phyloP scores from a whole-genome alignment of 1,139 yeast genomes.

The Saccharomyces hybrid region DNA sequence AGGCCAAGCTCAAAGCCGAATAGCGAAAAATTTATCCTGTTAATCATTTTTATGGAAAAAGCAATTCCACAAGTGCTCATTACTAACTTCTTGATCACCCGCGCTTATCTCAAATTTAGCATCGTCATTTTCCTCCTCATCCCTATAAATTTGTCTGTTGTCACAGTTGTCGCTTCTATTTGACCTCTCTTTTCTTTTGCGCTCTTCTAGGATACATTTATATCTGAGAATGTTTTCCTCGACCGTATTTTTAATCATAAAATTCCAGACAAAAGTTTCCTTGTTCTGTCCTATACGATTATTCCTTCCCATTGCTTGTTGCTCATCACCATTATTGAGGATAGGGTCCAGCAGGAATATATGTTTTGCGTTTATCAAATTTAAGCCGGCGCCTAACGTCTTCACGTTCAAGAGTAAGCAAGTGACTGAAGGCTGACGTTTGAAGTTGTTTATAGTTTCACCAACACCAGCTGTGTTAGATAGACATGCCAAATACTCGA shows the following conservation, averaged over 20 bases:
- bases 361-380: slow-evolving; percentile 84
- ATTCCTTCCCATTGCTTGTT: slow-evolving; percentile 83
- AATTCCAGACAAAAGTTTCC: slow-evolving; percentile 85
- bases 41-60: no score
- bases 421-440: slow-evolving; percentile 54
- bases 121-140: no score
- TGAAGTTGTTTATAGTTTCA: slow-evolving; percentile 49
- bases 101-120: no score
- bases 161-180: no score
- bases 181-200: no score
- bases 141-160: no score
- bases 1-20: no score
- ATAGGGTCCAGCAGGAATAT: slow-evolving; percentile 87
- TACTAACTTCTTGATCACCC: no score
- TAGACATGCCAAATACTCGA: slow-evolving; percentile 38
- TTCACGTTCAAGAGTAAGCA: slow-evolving; percentile 80
- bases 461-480: slow-evolving; percentile 22
- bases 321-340: slow-evolving; percentile 77
- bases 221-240: slow-evolving; percentile 83
- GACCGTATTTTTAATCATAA: slow-evolving; percentile 72
- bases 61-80: no score
- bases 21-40: no score
- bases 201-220: no score
- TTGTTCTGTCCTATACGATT: slow-evolving; percentile 85
- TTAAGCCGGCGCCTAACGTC: slow-evolving; percentile 84